Evolutionary conservation across 768 basidiomycete species (phyloP).

Genomic region (Agaricus bisporus): DNA sequence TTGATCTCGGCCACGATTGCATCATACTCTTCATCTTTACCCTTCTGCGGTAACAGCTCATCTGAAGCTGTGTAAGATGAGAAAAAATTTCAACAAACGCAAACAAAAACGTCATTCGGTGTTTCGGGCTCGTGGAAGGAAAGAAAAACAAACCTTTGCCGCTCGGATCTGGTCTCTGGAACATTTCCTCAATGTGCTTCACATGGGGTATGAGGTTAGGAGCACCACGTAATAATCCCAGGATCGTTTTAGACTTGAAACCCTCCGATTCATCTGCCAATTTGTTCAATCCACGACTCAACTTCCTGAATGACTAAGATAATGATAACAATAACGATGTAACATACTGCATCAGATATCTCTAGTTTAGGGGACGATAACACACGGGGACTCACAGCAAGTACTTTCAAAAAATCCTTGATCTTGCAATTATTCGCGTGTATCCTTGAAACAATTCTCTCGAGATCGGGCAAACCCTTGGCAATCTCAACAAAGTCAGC

Average conservation of each 20-base stretch:
- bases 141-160: conserved; percentile 46
- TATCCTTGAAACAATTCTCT: conserved; percentile 90
- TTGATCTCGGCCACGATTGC: conserved; percentile 64
- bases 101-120: neutral
- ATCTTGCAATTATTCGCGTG: conserved; percentile 90
- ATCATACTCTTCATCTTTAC: conserved; percentile 85
- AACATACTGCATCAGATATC: neutral
- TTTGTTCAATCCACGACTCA: conserved; percentile 59
- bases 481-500: conserved; percentile 67
- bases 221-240: conserved; percentile 68
- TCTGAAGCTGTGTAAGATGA: conserved; percentile 39
- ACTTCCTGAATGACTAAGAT: conserved; percentile 63
- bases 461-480: conserved; percentile 85
- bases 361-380: neutral
- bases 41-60: conserved; percentile 75
- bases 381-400: conserved; percentile 42
- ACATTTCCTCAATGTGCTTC: conserved; percentile 70
- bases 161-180: conserved; percentile 32
- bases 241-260: conserved; percentile 75
- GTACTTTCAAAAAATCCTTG: conserved; percentile 81
- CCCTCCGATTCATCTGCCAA: conserved; percentile 60
- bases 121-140: neutral
- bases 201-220: conserved; percentile 75
- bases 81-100: neutral
- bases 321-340: neutral